Percentiles rank a stretch among this genome's conserved stretches.
Conservation (phyloP, 169 alveolate species). For the Besnoitia besnoiti region DNA sequence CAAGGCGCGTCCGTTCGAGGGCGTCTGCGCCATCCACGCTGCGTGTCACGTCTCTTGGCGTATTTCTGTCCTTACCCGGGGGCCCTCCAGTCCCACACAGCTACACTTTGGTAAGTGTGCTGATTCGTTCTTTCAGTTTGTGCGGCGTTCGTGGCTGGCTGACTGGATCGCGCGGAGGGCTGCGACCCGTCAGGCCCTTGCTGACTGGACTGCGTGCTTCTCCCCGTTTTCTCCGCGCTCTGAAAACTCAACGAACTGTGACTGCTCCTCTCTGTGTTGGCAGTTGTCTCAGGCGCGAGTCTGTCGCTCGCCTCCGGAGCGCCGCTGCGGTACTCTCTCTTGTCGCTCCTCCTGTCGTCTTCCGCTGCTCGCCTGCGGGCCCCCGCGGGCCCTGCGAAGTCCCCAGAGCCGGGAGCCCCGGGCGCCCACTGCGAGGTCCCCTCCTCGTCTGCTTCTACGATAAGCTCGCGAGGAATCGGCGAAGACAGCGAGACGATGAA, state of each 20-base stretch:
- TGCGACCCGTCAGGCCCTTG: not conserved
- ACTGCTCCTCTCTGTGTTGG: not conserved
- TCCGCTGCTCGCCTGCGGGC: not conserved
- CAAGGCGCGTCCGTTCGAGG: too few species aligned
- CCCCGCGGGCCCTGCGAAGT: not conserved
- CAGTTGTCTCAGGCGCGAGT: not conserved
- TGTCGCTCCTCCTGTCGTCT: not conserved
- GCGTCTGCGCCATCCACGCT: too few species aligned
- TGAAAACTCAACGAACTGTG: not conserved
- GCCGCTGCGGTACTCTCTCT: not conserved
- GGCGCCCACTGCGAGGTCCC: not conserved
- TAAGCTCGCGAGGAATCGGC: conserved; percentile 26
- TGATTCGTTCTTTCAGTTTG: not conserved
- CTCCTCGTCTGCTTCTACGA: conserved; percentile 2
- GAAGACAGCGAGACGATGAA: conserved; percentile 65
- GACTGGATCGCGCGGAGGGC: not conserved
- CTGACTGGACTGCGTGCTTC: not conserved
- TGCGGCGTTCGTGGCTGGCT: not conserved
- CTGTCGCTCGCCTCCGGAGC: not conserved
- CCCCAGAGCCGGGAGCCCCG: not conserved
- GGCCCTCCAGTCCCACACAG: conserved; percentile 68
- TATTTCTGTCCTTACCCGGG: not conserved
- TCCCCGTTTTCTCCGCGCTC: not conserved
- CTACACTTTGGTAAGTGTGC: conserved; percentile 54
- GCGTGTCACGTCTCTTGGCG: not conserved